A percentile compares a stretch with the other conserved stretches of the same genome.
Conservation (phyloP, 2,329 filamentous ascomycete species). For the Neofusicoccum parvum region DNA sequence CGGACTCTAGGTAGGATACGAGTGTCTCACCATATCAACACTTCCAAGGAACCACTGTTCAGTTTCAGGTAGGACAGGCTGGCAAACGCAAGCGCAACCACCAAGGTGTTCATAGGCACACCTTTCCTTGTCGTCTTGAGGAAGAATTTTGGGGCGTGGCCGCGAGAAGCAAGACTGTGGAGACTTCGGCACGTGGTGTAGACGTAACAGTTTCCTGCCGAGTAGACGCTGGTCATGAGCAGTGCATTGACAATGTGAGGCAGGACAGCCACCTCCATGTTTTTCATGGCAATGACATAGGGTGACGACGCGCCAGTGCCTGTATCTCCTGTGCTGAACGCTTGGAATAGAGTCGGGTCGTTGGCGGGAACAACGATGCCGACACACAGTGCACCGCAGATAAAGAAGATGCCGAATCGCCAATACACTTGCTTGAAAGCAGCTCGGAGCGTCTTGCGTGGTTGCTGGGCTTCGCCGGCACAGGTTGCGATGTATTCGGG, state of each 20-base stretch:
- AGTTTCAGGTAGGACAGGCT: constrained; percentile 75
- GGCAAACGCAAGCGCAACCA: constrained; percentile 66
- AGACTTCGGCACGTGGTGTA: constrained; percentile 39
- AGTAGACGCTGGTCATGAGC: constrained; percentile 75
- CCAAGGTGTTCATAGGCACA: constrained; percentile 74
- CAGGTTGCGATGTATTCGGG: constrained; percentile 76
- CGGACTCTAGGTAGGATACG: too few relatives aligned
- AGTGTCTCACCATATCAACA: constrained; percentile 61
- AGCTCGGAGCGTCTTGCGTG: constrained; percentile 70
- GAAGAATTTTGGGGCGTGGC: constrained; percentile 57
- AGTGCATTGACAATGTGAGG: constrained; percentile 73
- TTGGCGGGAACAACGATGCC: constrained; percentile 69
- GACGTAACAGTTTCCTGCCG: constrained; percentile 55
- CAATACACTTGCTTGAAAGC: constrained; percentile 76
- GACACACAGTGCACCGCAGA: constrained; percentile 64
- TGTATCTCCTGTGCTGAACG: constrained; percentile 29
- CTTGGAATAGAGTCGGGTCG: constrained; percentile 53
- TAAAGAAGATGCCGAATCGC: constrained; percentile 71
- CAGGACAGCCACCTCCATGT: constrained; percentile 47
- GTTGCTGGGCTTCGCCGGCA: constrained; percentile 74
- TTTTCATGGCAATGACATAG: constrained; percentile 52
- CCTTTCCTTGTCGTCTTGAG: constrained; percentile 62
- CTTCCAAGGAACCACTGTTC: constrained; percentile 65
- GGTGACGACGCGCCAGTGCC: constrained; percentile 52
- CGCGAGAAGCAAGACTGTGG: constrained; percentile 56